Base-by-base conservation (phyloP, 179 eudicot species). In the Actinidia chinensis region DNA sequence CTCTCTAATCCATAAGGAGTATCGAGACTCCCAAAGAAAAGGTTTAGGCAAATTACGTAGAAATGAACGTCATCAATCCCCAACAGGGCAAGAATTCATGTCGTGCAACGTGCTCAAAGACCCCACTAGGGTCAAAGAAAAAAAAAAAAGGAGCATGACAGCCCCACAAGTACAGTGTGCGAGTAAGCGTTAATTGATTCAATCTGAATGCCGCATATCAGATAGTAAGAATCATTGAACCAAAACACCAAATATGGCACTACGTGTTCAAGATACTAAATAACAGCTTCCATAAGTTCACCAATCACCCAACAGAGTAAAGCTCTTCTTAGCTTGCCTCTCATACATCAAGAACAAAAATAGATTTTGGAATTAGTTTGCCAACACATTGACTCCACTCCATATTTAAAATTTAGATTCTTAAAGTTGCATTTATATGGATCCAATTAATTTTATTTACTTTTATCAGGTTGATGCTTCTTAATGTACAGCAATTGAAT, bases 161-260 rank as follows among this genome's bases (percentile, higher is more conserved):
- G 56, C 36, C 8, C 6, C 46, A 20, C 12, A 46, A 23, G 73
- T 69, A n/a, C 71, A 68, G 14, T 8, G 22, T 4, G 42, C 9
- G 5, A 1, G 73, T 18, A 69, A 17, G 33, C 25, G 36, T 18
- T 1, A 44, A 68, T 43, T 43, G 1, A 44, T 68, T 43, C 68
- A 64, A 64, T 43, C 46, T 64, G 28, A 64, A n/a, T n/a, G n/a
- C n/a, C n/a, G n/a, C n/a, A n/a, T n/a, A n/a, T n/a, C n/a, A n/a
- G n/a, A n/a, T n/a, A n/a, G n/a, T n/a, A n/a, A n/a, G n/a, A n/a
- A 33, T 28, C 4, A 28, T 64, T 18, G 15, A 5, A 42, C 33
- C 55, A 69, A n/a, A n/a, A 69, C 18, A 43, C 73, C 73, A 46
- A 47, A 69, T 46, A 69, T 69, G 73, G 56, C 33, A 69, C n/a